Base-by-base conservation (phyloP, 495 filamentous ascomycete species). In the Letharia lupina region DNA sequence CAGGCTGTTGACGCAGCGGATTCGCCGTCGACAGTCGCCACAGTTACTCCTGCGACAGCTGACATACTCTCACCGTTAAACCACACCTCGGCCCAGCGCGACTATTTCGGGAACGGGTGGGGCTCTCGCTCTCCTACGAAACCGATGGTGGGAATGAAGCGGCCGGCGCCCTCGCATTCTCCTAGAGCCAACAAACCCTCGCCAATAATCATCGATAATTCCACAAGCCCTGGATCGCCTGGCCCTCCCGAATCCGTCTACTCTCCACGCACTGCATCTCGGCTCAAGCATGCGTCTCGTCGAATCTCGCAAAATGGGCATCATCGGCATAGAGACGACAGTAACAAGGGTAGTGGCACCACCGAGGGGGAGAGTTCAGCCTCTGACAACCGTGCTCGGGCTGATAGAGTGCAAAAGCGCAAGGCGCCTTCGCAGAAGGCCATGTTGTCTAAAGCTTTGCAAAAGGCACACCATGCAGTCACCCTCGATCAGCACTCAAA, bases 381-480 rank as follows among this genome's bases (percentile, higher is more conserved):
- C 35, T 74, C 64, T 69, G 75, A 56, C 69, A 64, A 41, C 31
- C 71, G 68, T 45, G 72, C 76, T 48, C 67, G 67, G 2, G 40
- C 58, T 54, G 73, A 77, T 37, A 70, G 70, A 31, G 76, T 73
- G 10, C 74, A 69, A 56, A 75, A 74, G 67, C 77, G 74, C 68
- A 77, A 74, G 72, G 75, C 70, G 65, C 81, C 75, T 63, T 91
- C 89, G 2, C 89, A 96, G 71, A 96, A 95, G 76, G 86, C 86
- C 33, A 97, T 96, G 90, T 80, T 98, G 23, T 94, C 92, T 6
- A 91, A 89, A 72, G 94, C 94, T 10, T 78, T 98, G 52, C 87
- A 95, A 70, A 96, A 96, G 76, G 94, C 94, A 47, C 96, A 97
- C 70, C 94, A 90, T 33, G 94, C 94, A 11, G 94, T 98, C 20